phyloP scores from a whole-genome alignment of 768 basidiomycete genomes.

The Boletus rubescentipes region DNA sequence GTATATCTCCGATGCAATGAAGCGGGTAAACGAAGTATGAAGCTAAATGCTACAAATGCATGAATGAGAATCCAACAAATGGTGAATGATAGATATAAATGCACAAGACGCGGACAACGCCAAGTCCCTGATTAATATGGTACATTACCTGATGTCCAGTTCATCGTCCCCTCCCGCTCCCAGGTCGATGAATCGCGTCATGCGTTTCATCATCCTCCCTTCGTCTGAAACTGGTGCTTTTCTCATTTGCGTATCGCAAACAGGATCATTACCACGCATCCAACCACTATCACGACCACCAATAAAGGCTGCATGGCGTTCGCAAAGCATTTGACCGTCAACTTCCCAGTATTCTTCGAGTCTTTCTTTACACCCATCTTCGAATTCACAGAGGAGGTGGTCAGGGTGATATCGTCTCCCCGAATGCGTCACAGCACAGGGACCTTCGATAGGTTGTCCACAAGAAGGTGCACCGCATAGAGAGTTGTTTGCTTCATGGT shows the following conservation, averaged over 20 bases:
- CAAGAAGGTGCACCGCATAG: constrained; percentile 78
- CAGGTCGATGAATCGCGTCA: constrained; percentile 81
- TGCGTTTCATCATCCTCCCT: constrained; percentile 67
- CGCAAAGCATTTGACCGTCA: constrained; percentile 82
- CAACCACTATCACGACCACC: constrained; percentile 24
- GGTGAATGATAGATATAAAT: constrained; percentile 22
- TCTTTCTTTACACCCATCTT: constrained; percentile 50
- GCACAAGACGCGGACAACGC: neutral
- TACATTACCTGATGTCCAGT: constrained; percentile 33
- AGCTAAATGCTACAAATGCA: constrained; percentile 19
- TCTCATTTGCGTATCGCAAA: constrained; percentile 7
- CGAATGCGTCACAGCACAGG: constrained; percentile 83
- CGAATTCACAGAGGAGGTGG: constrained; percentile 81
- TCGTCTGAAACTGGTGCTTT: constrained; percentile 28
- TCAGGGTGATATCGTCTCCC: constrained; percentile 86
- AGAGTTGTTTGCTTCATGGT: constrained; percentile 89
- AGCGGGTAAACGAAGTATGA: constrained; percentile 14
- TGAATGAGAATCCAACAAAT: constrained; percentile 17
- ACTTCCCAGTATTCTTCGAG: constrained; percentile 89
- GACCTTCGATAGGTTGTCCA: constrained; percentile 89
- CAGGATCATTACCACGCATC: constrained; percentile 17
- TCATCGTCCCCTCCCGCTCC: constrained; percentile 31
- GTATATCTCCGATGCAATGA: constrained; percentile 27
- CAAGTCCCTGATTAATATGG: constrained; percentile 17
- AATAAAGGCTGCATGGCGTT: constrained; percentile 59